Evolutionary conservation across 345 rosid genomes (phyloP), one percentile per base, ranked within the genome.

Genomic region (Brassica nigra): DNA sequence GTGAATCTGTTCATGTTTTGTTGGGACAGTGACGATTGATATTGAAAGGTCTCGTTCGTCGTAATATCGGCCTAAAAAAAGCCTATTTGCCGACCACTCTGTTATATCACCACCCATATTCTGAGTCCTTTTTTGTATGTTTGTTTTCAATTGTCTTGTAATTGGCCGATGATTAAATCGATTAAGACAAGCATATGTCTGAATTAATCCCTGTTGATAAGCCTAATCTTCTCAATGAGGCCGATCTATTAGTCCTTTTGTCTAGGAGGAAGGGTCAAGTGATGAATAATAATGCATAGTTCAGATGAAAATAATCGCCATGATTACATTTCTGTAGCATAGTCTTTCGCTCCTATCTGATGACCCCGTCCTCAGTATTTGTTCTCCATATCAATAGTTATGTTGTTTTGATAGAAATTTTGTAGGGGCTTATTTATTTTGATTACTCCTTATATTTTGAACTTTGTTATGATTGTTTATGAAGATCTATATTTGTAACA

Each of bases 271-370:
- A 39, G 47, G 47, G 47, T 39, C 95, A 86, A 47, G 69, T 89
- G 97, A 92, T 84, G 99, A 90, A 87, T 77, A 70, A 68, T 6
- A 70, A 68, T 54, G 97, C 99, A 95, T 95, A 92, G 99, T 91
- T 95, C 98, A 95, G 76, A 87, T 95, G 99, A 95, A 9, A 39
- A 39, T 39, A 39, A 84, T 16, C 23, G 2, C 39, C 4, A 47
- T 90, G 97, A 92, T 91, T 66, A 65, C 28, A 85, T 52, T 10
- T 75, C 8, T 37, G 61, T 72, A 58, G 62, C 27, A 10, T 6
- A 63, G 99, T 91, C 97, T 92, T 92, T 91, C 94, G 95, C 97
- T 94, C 92, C 97, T 92, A 92, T 92, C 97, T 89, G 98, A 90
- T 90, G 94, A 81, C 84, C n/a, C 82, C 59, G 42, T 79, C 84